Base-by-base conservation (phyloP, 176 grass and related monocot species). In the Triticum dicoccoides region DNA sequence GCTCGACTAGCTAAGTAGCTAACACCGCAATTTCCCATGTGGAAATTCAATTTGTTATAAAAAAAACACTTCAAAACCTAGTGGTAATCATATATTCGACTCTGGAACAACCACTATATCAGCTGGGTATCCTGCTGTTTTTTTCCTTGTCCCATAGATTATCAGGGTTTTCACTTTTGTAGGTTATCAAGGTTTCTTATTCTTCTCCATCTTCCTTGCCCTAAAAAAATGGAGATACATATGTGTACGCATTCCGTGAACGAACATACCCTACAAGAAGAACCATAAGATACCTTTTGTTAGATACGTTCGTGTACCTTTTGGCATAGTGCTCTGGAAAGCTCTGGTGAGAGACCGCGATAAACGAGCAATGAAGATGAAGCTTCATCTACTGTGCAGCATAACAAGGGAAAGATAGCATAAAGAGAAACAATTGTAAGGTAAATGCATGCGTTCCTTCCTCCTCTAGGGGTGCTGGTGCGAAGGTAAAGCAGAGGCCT, bases 401-500 rank as follows among this genome's bases (percentile, higher is more conserved):
- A 74, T 61, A 4, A 29, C 3, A 71, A 49, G n/a, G 30, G 29
- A 69, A 66, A 52, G 25, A 33, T 33, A 54, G 73, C 18, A 54
- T 54, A 44, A 12, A 25, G 24, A 12, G 30, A 9, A 10, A 11
- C 15, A 80, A 64, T 15, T n/a, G n/a, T 64, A 68, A 68, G 27
- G 27, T 68, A 54, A 10, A 18, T 39, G 61, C 44, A 82, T 34
- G 25, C 47, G 4, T 69, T 56, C n/a, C 24, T 24, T 56, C 61
- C 38, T 69, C 38, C 23, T 30, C 30, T 49, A 6, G 39, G 72
- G 41, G 24, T 15, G 61, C 61, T 33, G 35, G 82, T 5, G 32
- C 37, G 32, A 75, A 32, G 67, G 51, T 66, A 87, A 91, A 91
- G 85, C 69, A 81, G 86, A 81, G 84, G 76, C 54, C 85, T 87